These are phyloP conservation scores for Fusarium piperis DNA, from an alignment of 2,329 filamentous ascomycete genomes.

Conservation along the genomic window DNA sequence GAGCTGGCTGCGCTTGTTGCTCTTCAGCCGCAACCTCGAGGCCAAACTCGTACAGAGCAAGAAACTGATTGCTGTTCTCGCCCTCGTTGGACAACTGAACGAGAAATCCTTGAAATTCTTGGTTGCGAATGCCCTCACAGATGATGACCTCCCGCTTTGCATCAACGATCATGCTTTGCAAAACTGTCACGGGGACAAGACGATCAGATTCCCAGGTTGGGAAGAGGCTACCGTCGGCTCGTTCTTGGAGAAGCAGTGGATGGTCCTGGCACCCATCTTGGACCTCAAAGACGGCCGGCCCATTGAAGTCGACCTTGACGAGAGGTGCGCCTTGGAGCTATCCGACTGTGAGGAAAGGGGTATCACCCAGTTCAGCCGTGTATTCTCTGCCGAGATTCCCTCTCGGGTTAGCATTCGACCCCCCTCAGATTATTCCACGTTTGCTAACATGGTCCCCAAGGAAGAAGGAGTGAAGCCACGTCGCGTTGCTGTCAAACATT, in stretches of 20 bases:
- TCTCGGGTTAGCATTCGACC: no score
- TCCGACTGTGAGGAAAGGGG: neutral
- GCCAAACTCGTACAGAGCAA: neutral
- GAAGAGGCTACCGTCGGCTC: neutral
- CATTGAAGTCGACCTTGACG: neutral
- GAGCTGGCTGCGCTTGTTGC: neutral
- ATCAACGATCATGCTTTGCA: neutral
- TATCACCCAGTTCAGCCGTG: neutral
- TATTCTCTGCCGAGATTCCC: no score
- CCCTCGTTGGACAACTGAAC: neutral
- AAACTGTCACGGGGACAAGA: neutral
- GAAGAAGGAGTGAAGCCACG: no score
- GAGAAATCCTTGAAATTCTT: neutral
- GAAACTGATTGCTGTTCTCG: neutral
- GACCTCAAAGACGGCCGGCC: neutral
- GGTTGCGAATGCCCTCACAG: neutral
- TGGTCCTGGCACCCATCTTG: neutral
- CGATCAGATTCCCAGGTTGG: neutral
- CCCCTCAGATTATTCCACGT: no score
- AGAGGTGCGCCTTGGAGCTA: neutral
- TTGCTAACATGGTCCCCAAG: no score
- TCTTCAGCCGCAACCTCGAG: neutral
- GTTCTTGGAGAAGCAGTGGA: neutral
- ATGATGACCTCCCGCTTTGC: neutral
- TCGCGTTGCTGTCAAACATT: neutral